phyloP scores from a whole-genome alignment of 164 flowering plant genomes.

The Echeveria elegans region DNA sequence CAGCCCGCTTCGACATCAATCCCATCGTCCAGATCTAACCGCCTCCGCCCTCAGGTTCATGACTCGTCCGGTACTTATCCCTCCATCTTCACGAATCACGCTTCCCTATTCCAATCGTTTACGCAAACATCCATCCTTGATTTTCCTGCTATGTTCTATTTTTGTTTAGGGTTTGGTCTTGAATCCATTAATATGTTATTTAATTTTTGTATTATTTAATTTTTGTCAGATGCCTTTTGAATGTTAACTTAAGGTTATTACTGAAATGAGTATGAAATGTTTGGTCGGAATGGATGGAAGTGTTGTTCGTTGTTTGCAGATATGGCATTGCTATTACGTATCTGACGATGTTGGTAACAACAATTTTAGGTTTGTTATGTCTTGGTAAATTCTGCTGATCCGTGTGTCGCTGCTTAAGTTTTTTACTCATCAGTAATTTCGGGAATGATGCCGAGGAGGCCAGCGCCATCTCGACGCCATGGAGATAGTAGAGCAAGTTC shows the following conservation, averaged over 20 bases:
- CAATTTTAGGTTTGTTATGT: too few species aligned
- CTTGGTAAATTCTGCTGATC: too few species aligned
- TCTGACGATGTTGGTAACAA: too few species aligned
- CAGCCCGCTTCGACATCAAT: not conserved
- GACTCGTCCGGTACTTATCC: not conserved
- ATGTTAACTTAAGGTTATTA: not conserved
- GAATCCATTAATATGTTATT: too few species aligned
- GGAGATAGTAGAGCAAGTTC: not conserved
- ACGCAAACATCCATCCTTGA: not conserved
- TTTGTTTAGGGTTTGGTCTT: too few species aligned
- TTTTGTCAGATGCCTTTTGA: too few species aligned
- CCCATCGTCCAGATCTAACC: not conserved
- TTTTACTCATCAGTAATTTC: too few species aligned
- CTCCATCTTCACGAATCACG: not conserved
- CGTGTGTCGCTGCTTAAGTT: not conserved
- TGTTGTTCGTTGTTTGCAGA: too few species aligned
- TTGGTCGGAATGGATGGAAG: too few species aligned
- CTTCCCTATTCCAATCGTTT: not conserved
- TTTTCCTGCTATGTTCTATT: too few species aligned
- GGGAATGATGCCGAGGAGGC: constrained; percentile 1
- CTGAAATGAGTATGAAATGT: constrained; percentile 1
- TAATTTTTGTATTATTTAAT: too few species aligned
- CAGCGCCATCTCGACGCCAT: not conserved
- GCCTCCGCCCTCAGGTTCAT: not conserved
- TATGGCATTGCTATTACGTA: too few species aligned